These are phyloP conservation scores for Actinidia polygama DNA, from an alignment of 179 eudicot genomes.

Conservation along the genomic window DNA sequence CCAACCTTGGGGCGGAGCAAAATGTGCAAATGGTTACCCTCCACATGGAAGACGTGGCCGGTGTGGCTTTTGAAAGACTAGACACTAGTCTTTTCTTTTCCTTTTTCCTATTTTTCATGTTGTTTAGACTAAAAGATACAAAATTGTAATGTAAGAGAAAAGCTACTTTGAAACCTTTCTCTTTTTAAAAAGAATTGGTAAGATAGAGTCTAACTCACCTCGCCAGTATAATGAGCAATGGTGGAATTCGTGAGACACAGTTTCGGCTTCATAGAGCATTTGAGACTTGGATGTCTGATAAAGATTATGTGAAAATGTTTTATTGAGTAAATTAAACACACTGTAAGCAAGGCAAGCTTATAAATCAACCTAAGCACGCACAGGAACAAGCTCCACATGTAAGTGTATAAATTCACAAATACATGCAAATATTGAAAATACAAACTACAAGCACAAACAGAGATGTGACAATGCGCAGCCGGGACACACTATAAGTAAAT, in stretches of 20 bases:
- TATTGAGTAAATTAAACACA: slow-evolving; percentile 96
- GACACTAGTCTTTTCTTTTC: too few species aligned
- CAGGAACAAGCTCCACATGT: not conserved
- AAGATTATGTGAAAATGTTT: slow-evolving; percentile 87
- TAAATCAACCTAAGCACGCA: not conserved
- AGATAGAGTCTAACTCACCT: slow-evolving; percentile 51
- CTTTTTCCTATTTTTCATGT: too few species aligned
- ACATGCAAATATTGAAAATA: not conserved
- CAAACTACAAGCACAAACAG: not conserved
- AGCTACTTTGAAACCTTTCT: too few species aligned
- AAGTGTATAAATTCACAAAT: not conserved
- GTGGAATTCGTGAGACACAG: slow-evolving; percentile 88
- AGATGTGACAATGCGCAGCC: too few species aligned
- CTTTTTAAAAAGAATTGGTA: too few species aligned
- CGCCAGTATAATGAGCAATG: slow-evolving; percentile 95
- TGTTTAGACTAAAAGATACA: too few species aligned
- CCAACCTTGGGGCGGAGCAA: too few species aligned
- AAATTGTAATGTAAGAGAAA: too few species aligned
- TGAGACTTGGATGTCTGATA: slow-evolving; percentile 82
- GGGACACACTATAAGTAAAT: too few species aligned
- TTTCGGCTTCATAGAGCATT: slow-evolving; percentile 91
- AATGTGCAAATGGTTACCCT: too few species aligned
- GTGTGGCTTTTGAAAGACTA: too few species aligned
- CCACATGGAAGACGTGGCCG: too few species aligned
- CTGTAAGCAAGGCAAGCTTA: slow-evolving; percentile 43